Evolutionary conservation across 2,329 filamentous ascomycete genomes (phyloP).

Genomic region (Bipolaris oryzae): DNA sequence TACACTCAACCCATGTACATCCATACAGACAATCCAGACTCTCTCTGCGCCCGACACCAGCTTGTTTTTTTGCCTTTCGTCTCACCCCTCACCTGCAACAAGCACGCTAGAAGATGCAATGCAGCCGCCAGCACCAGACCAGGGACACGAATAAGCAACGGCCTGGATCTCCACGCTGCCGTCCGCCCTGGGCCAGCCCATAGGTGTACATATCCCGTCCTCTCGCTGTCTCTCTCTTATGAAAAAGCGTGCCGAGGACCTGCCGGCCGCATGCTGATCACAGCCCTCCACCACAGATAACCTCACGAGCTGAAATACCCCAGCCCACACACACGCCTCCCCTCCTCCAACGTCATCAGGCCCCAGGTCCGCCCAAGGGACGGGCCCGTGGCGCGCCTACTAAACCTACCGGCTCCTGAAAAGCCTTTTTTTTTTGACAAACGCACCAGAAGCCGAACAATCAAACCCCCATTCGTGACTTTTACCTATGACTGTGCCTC

Average conservation of each 20-base stretch:
- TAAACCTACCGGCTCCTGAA: constrained; percentile 22
- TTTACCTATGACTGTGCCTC: too few species aligned
- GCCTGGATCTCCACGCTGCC: constrained; percentile 4
- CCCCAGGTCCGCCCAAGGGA: constrained; percentile 13
- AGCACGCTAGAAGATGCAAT: constrained; percentile 15
- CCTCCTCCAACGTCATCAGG: constrained; percentile 28
- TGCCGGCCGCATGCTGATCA: constrained; percentile 9
- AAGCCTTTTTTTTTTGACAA: constrained; percentile 8
- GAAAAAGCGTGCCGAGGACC: background rate
- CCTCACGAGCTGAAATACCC: constrained; percentile 28
- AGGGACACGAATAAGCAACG: constrained; percentile 12
- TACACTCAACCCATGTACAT: too few species aligned
- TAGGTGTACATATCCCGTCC: background rate
- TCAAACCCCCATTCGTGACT: too few species aligned
- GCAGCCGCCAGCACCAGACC: constrained; percentile 17
- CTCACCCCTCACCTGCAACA: background rate
- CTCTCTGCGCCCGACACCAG: too few species aligned
- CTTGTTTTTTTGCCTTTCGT: background rate
- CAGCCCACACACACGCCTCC: constrained; percentile 14
- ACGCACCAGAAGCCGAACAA: too few species aligned
- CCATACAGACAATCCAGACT: background rate
- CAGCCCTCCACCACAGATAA: constrained; percentile 15
- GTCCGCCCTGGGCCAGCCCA: constrained; percentile 3
- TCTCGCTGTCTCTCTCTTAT: constrained; percentile 1
- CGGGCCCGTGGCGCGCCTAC: constrained; percentile 11